Evolutionary conservation across 164 flowering plant species (phyloP).

Genomic region (Annona cherimola): DNA sequence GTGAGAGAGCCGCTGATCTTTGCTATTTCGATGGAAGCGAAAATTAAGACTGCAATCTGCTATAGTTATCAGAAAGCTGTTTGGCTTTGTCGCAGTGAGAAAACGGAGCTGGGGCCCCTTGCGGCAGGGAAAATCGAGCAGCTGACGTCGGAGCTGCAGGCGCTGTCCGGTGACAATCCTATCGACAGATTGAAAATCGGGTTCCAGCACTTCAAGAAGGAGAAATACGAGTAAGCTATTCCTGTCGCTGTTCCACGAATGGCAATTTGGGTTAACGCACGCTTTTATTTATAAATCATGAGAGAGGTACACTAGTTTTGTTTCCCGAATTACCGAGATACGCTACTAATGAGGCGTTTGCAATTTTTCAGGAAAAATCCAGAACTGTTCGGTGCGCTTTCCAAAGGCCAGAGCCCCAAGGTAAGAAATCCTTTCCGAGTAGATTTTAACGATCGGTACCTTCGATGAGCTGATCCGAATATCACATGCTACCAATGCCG

Average conservation of each 20-base stretch:
- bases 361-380: constrained; percentile 1
- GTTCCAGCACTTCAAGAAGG: constrained; percentile 62
- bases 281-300: neutral
- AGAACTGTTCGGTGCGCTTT: neutral
- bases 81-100: constrained; percentile 27
- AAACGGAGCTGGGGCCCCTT: constrained; percentile 40
- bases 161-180: constrained; percentile 27
- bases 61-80: neutral
- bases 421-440: neutral
- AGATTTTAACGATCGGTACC: neutral
- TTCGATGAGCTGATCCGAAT: neutral
- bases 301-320: neutral
- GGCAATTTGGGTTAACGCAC: neutral
- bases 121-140: constrained; percentile 66
- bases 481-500: neutral
- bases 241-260: neutral
- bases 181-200: constrained; percentile 65
- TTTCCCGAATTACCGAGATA: neutral
- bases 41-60: neutral
- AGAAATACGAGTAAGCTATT: constrained; percentile 66
- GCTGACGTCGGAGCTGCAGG: constrained; percentile 55
- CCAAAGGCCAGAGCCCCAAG: constrained; percentile 1
- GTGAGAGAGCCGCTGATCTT: constrained; percentile 9
- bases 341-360: neutral
- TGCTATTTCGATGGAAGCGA: neutral